Percentiles rank a stretch among this genome's conserved stretches.
Evolutionary conservation across 2,329 filamentous ascomycete species (phyloP).

Genomic region (Orbilia oligospora): DNA sequence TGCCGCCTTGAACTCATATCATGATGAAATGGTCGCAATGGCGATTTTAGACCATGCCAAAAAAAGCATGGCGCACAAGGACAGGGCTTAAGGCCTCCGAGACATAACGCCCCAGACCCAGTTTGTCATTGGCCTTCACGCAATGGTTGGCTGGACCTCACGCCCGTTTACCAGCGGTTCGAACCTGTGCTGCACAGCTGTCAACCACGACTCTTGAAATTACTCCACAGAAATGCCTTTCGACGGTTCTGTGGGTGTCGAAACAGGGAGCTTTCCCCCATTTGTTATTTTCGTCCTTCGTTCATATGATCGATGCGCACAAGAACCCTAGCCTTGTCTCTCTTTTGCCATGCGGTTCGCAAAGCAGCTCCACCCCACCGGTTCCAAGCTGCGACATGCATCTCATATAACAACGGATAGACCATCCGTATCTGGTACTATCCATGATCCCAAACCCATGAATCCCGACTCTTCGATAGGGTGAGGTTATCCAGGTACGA

Average conservation of each 20-base stretch:
- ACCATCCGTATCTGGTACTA: constrained; percentile 46
- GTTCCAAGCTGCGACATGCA: constrained; percentile 57
- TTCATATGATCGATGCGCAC: constrained; percentile 18
- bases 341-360: constrained; percentile 32
- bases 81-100: constrained; percentile 55
- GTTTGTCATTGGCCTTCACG: constrained; percentile 18
- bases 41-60: constrained; percentile 29
- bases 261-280: constrained; percentile 26
- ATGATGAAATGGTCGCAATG: constrained; percentile 33
- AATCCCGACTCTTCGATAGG: constrained; percentile 39
- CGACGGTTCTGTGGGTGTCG: constrained; percentile 13
- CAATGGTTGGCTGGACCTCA: constrained; percentile 45
- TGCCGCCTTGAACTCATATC: constrained; percentile 22
- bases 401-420: constrained; percentile 56
- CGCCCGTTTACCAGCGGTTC: constrained; percentile 40
- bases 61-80: constrained; percentile 38
- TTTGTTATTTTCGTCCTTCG: constrained; percentile 30
- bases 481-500: constrained; percentile 38
- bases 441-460: constrained; percentile 35
- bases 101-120: constrained; percentile 37
- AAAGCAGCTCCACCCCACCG: constrained; percentile 44
- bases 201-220: constrained; percentile 38
- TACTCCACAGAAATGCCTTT: constrained; percentile 22
- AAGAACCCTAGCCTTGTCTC: constrained; percentile 27
- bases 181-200: constrained; percentile 29